Conservation (phyloP, 2,329 filamentous ascomycete species). For the Hyphodiscus sp. region DNA sequence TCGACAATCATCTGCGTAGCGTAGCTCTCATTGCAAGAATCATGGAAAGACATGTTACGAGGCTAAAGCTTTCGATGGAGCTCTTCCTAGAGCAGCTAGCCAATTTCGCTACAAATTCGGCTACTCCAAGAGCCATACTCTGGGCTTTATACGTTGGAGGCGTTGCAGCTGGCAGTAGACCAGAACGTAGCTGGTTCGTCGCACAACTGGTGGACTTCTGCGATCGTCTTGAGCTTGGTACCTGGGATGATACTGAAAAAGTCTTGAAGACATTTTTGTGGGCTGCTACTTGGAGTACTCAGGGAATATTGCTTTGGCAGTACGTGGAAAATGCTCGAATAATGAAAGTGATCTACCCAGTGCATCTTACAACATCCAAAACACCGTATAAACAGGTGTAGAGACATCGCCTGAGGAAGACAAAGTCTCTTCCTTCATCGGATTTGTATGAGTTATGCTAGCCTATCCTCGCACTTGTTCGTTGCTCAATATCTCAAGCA, state of each 20-base stretch:
- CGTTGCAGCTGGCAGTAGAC: conserved; percentile 2
- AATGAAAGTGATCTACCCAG: not conserved
- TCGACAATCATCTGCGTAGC: conserved; percentile 12
- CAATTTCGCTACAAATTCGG: conserved; percentile 1
- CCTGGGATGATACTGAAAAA: conserved; percentile 4
- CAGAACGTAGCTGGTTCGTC: conserved; percentile 10
- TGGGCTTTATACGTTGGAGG: conserved; percentile 13
- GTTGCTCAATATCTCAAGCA: too few relatives aligned
- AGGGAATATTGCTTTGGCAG: not conserved
- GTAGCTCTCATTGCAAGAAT: conserved; percentile 10
- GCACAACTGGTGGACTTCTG: conserved; percentile 5
- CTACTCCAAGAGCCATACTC: conserved; percentile 6
- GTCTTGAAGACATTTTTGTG: conserved; percentile 3
- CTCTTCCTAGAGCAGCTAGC: conserved; percentile 4
- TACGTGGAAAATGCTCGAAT: not conserved
- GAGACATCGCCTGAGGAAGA: not conserved
- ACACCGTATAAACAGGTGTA: not conserved
- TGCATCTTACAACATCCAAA: not conserved
- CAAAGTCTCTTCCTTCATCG: not conserved
- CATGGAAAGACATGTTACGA: conserved; percentile 5
- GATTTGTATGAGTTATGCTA: not conserved
- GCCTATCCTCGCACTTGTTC: too few relatives aligned
- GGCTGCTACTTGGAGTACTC: not conserved
- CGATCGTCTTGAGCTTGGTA: conserved; percentile 2
- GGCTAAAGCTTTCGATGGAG: conserved; percentile 9